A percentile compares a stretch with the other conserved stretches of the same genome.
phyloP scores from a whole-genome alignment of 2,329 filamentous ascomycete genomes.

The Lachnellula subtilissima region DNA sequence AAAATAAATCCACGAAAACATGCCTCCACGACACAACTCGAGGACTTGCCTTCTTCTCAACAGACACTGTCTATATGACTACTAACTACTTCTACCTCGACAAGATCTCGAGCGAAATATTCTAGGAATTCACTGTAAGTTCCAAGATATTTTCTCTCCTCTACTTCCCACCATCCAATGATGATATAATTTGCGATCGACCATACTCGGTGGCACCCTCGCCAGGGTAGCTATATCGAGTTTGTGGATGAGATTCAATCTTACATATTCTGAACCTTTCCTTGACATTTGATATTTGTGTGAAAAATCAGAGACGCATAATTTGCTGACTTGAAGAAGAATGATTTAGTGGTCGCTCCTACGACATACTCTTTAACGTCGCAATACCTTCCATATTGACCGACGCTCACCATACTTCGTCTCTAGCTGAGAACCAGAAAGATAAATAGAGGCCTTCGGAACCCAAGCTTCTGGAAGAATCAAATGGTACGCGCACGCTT shows the following conservation, averaged over 20 bases:
- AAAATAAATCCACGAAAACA: not conserved
- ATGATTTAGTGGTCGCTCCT: slow-evolving; percentile 3
- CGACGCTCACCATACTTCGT: too few relatives aligned
- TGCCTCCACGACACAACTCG: not conserved
- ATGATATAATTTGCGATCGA: slow-evolving; percentile 99
- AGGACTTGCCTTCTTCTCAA: not conserved
- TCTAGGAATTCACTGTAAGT: slow-evolving; percentile 3
- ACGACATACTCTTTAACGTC: not conserved
- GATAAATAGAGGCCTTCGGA: not conserved
- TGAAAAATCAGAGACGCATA: not conserved
- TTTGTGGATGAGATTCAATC: slow-evolving; percentile 83
- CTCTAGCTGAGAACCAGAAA: not conserved
- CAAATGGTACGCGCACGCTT: slow-evolving; percentile 15
- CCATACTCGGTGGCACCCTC: slow-evolving; percentile 76
- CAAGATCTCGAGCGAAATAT: not conserved
- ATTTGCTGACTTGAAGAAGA: slow-evolving; percentile 16
- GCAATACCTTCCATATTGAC: not conserved
- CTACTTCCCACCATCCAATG: slow-evolving; percentile 43
- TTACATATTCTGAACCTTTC: slow-evolving; percentile 93
- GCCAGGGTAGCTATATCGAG: slow-evolving; percentile 83
- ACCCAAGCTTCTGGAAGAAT: not conserved
- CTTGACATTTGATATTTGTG: slow-evolving; percentile 3
- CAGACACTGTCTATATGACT: too few relatives aligned
- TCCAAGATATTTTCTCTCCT: not conserved
- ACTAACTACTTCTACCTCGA: not conserved